Conservation (phyloP, 176 grass and related monocot genomes). For the Cocos nucifera region DNA sequence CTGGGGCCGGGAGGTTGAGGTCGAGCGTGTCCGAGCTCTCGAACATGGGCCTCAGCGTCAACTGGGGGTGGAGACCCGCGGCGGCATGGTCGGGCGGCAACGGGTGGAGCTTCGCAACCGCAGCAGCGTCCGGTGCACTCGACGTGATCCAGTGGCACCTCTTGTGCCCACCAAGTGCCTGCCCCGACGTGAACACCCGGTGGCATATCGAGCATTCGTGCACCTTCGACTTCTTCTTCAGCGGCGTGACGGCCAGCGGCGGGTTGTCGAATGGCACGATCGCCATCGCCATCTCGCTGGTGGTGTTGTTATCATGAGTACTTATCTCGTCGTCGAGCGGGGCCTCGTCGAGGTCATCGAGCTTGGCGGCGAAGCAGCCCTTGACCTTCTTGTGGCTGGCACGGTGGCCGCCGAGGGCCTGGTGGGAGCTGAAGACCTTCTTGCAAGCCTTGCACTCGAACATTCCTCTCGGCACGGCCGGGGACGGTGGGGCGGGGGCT, state of each 20-base stretch:
- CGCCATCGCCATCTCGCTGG: constrained; percentile 3
- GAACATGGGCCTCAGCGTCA: constrained; percentile 32
- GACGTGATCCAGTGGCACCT: constrained; percentile 33
- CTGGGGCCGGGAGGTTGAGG: constrained; percentile 18
- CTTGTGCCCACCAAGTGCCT: background rate
- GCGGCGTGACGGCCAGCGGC: background rate
- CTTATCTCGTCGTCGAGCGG: background rate
- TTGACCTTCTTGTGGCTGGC: constrained; percentile 96
- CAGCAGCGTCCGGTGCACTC: constrained; percentile 20
- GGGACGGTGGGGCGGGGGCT: background rate
- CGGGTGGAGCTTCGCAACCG: constrained; percentile 20
- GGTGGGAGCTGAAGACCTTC: constrained; percentile 82
- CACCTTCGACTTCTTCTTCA: constrained; percentile 66
- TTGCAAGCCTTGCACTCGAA: constrained; percentile 93
- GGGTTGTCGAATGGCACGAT: constrained; percentile 25
- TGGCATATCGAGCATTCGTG: background rate
- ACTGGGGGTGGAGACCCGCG: constrained; percentile 11
- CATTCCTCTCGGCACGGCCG: constrained; percentile 18
- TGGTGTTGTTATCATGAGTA: constrained; percentile 3
- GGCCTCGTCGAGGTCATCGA: constrained; percentile 13
- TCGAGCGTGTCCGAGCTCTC: constrained; percentile 38
- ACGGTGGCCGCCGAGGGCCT: constrained; percentile 75
- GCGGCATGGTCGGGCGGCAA: constrained; percentile 20
- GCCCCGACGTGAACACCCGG: background rate
- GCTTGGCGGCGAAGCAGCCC: constrained; percentile 49